These are phyloP conservation scores for Kandelia obovata DNA, from an alignment of 345 rosid genomes.

Conservation along the genomic window DNA sequence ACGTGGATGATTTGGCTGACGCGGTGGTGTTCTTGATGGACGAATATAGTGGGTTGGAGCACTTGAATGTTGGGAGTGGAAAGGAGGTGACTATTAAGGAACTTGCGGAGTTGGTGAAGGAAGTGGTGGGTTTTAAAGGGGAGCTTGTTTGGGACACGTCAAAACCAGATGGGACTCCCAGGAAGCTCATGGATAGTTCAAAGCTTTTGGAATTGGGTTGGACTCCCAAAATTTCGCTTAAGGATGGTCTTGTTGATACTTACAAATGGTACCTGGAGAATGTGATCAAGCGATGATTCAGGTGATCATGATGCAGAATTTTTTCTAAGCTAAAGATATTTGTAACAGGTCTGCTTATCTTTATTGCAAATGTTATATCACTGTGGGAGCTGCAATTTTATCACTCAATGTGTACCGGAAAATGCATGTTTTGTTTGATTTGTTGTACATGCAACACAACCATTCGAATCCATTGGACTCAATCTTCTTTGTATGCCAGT, in stretches of 20 bases:
- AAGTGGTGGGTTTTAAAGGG: conserved; percentile 82
- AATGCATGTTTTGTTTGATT: too few species aligned
- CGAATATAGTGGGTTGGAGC: conserved; percentile 55
- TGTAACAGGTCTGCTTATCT: background rate
- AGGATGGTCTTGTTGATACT: conserved; percentile 77
- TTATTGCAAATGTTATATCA: background rate
- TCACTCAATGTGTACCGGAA: too few species aligned
- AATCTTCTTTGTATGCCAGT: too few species aligned
- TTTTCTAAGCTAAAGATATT: background rate
- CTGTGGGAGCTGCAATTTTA: background rate
- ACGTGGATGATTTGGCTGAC: conserved; percentile 94
- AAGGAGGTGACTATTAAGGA: conserved; percentile 86
- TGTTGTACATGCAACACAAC: too few species aligned
- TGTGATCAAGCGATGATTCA: conserved; percentile 29
- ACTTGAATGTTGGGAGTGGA: conserved; percentile 90
- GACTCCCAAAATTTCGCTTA: conserved; percentile 63
- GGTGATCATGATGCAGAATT: conserved; percentile 25
- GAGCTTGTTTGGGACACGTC: conserved; percentile 80
- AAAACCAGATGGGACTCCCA: conserved; percentile 89
- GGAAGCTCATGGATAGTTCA: conserved; percentile 95
- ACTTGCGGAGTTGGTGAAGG: conserved; percentile 86
- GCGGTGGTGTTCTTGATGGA: conserved; percentile 83
- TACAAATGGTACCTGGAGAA: conserved; percentile 87
- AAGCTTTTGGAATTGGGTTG: conserved; percentile 78
- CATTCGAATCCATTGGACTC: too few species aligned